These are phyloP conservation scores for Debaryomyces psychrophilus DNA, from an alignment of 1,139 yeast genomes.

Conservation along the genomic window DNA sequence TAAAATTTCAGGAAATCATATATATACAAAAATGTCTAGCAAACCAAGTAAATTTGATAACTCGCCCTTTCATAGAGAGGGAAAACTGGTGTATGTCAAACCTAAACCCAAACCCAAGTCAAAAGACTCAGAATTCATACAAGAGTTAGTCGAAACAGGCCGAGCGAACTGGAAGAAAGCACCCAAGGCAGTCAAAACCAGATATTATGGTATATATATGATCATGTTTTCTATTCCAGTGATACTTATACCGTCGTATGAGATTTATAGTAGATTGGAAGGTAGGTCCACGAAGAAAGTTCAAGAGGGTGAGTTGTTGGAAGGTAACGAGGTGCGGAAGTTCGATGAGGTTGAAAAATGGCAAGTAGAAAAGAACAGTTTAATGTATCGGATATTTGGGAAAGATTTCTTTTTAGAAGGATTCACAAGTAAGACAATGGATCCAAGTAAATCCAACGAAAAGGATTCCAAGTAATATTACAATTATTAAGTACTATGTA, in stretches of 20 bases:
- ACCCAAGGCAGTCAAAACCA: constrained; percentile 39
- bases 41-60: constrained; percentile 22
- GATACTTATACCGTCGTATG: constrained; percentile 37
- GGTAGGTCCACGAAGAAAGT: constrained; percentile 48
- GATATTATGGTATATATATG: constrained; percentile 45
- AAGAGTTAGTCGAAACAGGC: constrained; percentile 44
- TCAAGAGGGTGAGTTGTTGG: constrained; percentile 45
- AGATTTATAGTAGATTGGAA: constrained; percentile 41
- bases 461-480: constrained; percentile 7
- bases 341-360: constrained; percentile 47
- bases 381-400: constrained; percentile 46
- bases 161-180: constrained; percentile 51
- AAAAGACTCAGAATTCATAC: constrained; percentile 36
- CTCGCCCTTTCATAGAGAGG: constrained; percentile 39
- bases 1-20: background rate
- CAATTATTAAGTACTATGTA: constrained; percentile 6
- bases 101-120: constrained; percentile 20
- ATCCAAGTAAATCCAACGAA: constrained; percentile 9
- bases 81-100: constrained; percentile 17
- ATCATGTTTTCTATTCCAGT: constrained; percentile 46
- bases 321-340: constrained; percentile 36
- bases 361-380: constrained; percentile 41
- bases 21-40: constrained; percentile 10
- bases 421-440: constrained; percentile 48
- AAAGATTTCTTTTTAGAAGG: constrained; percentile 50